Conservation (phyloP, 192 early-diverging fungal genomes). For the Mortierella antarctica region DNA sequence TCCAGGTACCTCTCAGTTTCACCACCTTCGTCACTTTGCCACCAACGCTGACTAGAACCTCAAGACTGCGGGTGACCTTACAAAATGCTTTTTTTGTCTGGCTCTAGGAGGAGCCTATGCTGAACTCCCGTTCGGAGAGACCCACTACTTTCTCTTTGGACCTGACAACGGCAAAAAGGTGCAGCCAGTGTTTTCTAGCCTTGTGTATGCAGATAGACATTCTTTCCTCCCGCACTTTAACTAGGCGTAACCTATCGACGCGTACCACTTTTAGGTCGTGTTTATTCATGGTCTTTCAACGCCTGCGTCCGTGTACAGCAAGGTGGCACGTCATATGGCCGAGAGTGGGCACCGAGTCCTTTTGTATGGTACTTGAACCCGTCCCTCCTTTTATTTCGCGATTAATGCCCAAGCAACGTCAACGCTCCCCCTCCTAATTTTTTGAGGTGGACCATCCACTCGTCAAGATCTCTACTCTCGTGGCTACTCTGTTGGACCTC, state of each 20-base stretch:
- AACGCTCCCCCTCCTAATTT: neutral
- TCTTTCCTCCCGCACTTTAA: too few relatives aligned
- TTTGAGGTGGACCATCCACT: too few relatives aligned
- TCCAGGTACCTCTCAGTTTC: slow-evolving; percentile 16
- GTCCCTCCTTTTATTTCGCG: neutral
- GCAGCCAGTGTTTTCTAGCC: neutral
- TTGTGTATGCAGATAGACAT: too few relatives aligned
- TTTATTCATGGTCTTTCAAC: slow-evolving; percentile 48
- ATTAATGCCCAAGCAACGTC: neutral
- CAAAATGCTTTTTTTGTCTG: neutral
- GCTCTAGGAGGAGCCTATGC: slow-evolving; percentile 44
- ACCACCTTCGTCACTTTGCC: neutral
- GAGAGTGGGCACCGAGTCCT: slow-evolving; percentile 37
- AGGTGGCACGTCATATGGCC: slow-evolving; percentile 35
- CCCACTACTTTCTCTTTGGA: slow-evolving; percentile 51
- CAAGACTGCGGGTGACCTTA: neutral
- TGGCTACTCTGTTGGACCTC: slow-evolving; percentile 42
- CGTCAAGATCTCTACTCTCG: slow-evolving; percentile 40
- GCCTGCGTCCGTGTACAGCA: slow-evolving; percentile 35
- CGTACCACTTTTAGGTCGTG: slow-evolving; percentile 17
- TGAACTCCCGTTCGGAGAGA: slow-evolving; percentile 42
- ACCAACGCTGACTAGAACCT: too few relatives aligned
- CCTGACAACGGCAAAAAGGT: slow-evolving; percentile 54
- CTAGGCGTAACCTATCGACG: too few relatives aligned
- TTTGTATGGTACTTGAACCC: slow-evolving; percentile 21